These are phyloP conservation scores for Solanum dulcamara DNA, from an alignment of 257 asterid species.

Conservation along the genomic window DNA sequence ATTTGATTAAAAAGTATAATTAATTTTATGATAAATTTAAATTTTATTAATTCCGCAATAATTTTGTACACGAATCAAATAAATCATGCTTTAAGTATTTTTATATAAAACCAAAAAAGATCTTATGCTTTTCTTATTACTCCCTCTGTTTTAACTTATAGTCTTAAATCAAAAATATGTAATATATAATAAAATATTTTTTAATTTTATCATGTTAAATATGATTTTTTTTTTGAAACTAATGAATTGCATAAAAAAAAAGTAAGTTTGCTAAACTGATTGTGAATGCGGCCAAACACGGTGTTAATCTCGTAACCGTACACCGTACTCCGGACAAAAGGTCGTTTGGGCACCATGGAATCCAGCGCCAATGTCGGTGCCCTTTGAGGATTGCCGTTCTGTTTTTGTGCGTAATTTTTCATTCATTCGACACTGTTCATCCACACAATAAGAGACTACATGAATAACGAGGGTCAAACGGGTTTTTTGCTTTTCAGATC, in stretches of 20 bases:
- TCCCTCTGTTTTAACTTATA: neutral
- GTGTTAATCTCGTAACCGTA: neutral
- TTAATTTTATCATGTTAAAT: neutral
- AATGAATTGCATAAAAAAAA: neutral
- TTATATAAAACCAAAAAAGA: neutral
- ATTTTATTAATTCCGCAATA: no score
- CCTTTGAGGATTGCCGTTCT: neutral
- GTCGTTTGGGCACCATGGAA: neutral
- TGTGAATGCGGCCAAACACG: neutral
- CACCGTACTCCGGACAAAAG: neutral
- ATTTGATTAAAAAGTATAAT: no score
- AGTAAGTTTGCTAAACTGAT: neutral
- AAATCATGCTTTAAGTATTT: neutral
- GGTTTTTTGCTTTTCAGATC: neutral
- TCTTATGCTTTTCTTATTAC: neutral
- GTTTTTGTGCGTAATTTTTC: neutral
- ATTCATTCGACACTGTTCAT: neutral
- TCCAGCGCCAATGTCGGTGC: neutral
- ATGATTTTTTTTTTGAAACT: no score
- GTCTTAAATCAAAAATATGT: neutral
- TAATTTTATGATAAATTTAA: no score
- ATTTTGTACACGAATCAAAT: neutral
- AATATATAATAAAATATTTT: neutral
- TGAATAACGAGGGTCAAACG: neutral
- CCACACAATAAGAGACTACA: neutral